Base-by-base conservation (phyloP, 2,329 filamentous ascomycete species). In the Alternaria sp. region DNA sequence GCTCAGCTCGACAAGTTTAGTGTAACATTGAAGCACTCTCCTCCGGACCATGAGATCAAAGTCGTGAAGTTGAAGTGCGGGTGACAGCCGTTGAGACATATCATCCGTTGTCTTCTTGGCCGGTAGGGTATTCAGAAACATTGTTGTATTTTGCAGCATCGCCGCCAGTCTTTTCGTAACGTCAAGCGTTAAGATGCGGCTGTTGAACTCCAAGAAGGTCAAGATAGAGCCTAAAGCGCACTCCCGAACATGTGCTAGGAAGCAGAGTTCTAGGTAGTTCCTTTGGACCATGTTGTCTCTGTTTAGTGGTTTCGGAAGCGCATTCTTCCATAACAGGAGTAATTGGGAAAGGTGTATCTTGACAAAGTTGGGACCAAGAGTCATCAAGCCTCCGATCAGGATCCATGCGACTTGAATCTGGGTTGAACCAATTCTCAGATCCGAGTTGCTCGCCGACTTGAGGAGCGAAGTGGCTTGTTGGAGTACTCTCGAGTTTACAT, bases 401-500 rank as follows among this genome's bases (percentile, higher is more conserved):
- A 97, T 96, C 95, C 96, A 99, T 6, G 96, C 96, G 3, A 99
- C 94, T 77, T 99, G 96, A 23, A 99, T 94, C 76, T 99, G 96
- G 2, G 94, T 97, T 73, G 93, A 93, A 7, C 96, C 97, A 37
- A 96, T 89, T 26, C 95, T 90, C 57, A 99, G 84, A 77, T 99
- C 95, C 1, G 93, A 96, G 75, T 93, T 93, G 49, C 94, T 90
- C 78, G 94, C 97, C 0, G 92, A 94, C 80, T 99, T 99, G 43
- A 99, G 86, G 26, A 99, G 84, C 43, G 93, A 92, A 0, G 94
- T 98, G 1, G 96, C 94, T 83, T 97, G 94, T 8, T 92, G 92
- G 61, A 98, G 86, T 12, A 98, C 92, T 30, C 93, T 88, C 64
- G 94, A 96, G 78, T 97, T 97, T 60, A 98, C 92, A 75, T 99